These are phyloP conservation scores for Vicia faba DNA, from an alignment of 306 rosid genomes.

Conservation along the genomic window DNA sequence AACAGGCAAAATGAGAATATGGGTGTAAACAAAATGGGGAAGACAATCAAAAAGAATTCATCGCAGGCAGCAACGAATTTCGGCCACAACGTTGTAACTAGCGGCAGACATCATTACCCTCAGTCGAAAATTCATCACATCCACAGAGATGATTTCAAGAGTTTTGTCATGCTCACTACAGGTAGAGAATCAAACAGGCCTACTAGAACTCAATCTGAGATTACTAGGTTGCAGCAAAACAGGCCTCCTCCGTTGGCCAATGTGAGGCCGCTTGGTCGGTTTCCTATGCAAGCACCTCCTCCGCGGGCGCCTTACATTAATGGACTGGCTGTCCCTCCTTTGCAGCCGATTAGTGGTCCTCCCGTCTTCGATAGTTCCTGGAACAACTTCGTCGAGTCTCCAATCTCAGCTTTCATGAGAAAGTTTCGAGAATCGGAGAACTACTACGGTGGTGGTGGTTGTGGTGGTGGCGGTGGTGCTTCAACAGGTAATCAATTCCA, in stretches of 20 bases:
- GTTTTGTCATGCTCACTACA: conserved; percentile 73
- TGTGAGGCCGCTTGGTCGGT: conserved; percentile 11
- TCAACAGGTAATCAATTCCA: neutral
- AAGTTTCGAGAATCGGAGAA: neutral
- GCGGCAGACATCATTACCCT: neutral
- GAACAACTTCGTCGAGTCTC: neutral
- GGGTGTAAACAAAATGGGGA: neutral
- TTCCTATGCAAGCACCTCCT: neutral
- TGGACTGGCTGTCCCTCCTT: neutral
- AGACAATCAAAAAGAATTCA: conserved; percentile 49
- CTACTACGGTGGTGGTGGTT: too few species aligned
- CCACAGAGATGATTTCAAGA: conserved; percentile 71
- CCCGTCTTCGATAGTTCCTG: neutral
- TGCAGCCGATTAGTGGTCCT: neutral
- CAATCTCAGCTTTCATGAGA: neutral
- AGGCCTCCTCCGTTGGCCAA: conserved; percentile 77
- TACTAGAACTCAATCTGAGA: conserved; percentile 24
- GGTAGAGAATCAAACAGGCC: conserved; percentile 56
- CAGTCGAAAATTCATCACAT: neutral
- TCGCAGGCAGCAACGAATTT: conserved; percentile 57
- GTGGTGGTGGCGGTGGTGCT: too few species aligned
- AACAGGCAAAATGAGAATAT: neutral
- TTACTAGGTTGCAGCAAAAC: conserved; percentile 67
- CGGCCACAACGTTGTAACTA: conserved; percentile 34
- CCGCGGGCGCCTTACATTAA: neutral